phyloP scores from a whole-genome alignment of 73 alveolate genomes.

The Paramecium tetraurelia region DNA sequence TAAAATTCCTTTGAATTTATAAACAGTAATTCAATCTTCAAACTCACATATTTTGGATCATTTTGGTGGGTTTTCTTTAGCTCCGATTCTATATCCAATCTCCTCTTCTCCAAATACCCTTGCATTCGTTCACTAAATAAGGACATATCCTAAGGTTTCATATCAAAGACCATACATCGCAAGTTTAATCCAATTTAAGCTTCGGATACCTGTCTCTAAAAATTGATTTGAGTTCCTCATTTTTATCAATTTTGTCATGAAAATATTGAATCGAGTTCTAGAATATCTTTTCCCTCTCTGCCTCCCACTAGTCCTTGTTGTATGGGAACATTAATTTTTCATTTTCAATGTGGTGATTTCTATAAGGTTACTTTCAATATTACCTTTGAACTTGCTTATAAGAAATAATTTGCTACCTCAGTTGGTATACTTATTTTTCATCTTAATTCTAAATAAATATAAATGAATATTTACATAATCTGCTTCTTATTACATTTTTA shows the following conservation, averaged over 20 bases:
- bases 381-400: slow-evolving; percentile 53
- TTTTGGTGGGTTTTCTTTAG: background rate
- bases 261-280: slow-evolving; percentile 41
- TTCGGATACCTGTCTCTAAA: slow-evolving; percentile 48
- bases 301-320: slow-evolving; percentile 44
- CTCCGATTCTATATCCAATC: slow-evolving; percentile 3
- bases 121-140: background rate
- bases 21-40: slow-evolving; percentile 21
- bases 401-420: slow-evolving; percentile 9
- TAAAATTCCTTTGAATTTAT: slow-evolving; percentile 24
- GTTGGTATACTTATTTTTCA: slow-evolving; percentile 54
- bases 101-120: slow-evolving; percentile 40
- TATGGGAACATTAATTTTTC: slow-evolving; percentile 53
- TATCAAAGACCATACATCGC: background rate
- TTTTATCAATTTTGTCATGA: slow-evolving; percentile 58
- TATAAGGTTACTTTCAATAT: background rate
- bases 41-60: slow-evolving; percentile 21
- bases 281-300: slow-evolving; percentile 46
- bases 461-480: slow-evolving; percentile 48
- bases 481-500: slow-evolving; percentile 42
- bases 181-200: slow-evolving; percentile 28
- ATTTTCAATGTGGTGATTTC: slow-evolving; percentile 41
- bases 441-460: slow-evolving; percentile 18
- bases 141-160: background rate
- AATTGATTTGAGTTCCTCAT: slow-evolving; percentile 51